Evolutionary conservation across 495 filamentous ascomycete species (phyloP).

Genomic region (Hypoxylon cercidicola): DNA sequence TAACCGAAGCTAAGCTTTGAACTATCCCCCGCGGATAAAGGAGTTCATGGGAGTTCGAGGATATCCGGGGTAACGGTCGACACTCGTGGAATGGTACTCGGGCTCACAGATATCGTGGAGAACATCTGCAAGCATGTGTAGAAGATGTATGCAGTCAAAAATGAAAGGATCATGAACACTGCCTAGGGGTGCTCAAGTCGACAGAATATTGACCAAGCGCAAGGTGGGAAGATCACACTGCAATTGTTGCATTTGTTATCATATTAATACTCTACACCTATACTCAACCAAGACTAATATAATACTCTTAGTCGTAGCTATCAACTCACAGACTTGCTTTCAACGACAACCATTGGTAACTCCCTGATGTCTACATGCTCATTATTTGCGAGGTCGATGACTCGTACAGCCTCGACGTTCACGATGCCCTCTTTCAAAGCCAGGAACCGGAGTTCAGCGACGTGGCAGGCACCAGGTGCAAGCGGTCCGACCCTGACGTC

Average conservation of each 20-base stretch:
- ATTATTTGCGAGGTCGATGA: conserved; percentile 82
- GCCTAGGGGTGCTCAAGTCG: background rate
- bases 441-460: conserved; percentile 81
- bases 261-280: no score
- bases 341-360: conserved; percentile 76
- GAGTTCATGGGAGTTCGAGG: no score
- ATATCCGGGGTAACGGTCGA: no score
- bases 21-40: no score
- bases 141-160: background rate
- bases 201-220: background rate
- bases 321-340: conserved; percentile 43
- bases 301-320: background rate
- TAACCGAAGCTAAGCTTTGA: background rate
- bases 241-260: no score
- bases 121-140: no score
- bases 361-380: conserved; percentile 86
- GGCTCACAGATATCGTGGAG: no score
- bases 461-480: conserved; percentile 80
- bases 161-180: background rate
- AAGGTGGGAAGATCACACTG: background rate
- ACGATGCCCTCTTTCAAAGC: conserved; percentile 80
- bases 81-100: no score
- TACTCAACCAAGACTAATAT: background rate
- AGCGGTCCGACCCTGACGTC: conserved; percentile 85
- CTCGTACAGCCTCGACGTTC: conserved; percentile 79